A percentile compares a stretch with the other conserved stretches of the same genome.
Evolutionary conservation across 108 stramenopile genomes (phyloP).

Genomic region (Skeletonema menzelii): DNA sequence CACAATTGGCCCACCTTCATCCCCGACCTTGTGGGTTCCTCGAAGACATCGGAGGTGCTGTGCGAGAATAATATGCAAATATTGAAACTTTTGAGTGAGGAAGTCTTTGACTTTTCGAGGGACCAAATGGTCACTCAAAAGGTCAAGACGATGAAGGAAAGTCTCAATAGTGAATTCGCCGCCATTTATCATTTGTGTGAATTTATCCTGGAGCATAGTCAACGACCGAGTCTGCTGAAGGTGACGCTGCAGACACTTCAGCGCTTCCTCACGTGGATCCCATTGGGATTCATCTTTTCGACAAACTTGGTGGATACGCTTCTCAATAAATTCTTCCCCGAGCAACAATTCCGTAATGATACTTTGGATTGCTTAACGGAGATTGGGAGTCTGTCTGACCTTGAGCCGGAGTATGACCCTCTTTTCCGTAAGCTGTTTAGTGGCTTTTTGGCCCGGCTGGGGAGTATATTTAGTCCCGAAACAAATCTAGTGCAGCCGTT

Average conservation of each 20-base stretch:
- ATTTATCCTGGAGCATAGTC: slow-evolving; percentile 92
- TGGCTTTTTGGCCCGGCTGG: slow-evolving; percentile 76
- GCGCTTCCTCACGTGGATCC: slow-evolving; percentile 98
- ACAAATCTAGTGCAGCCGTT: slow-evolving; percentile 83
- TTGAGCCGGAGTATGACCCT: slow-evolving; percentile 92
- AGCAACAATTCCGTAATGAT: slow-evolving; percentile 88
- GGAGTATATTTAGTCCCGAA: slow-evolving; percentile 82
- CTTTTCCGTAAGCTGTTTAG: slow-evolving; percentile 84
- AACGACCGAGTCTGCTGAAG: slow-evolving; percentile 77
- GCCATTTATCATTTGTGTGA: slow-evolving; percentile 97
- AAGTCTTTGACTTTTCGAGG: slow-evolving; percentile 97
- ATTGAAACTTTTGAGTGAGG: slow-evolving; percentile 96
- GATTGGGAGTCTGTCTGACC: slow-evolving; percentile 89
- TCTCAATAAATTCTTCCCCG: slow-evolving; percentile 92
- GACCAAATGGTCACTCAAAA: slow-evolving; percentile 97
- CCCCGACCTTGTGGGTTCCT: slow-evolving; percentile 91
- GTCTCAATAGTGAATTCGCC: slow-evolving; percentile 93
- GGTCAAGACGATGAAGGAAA: slow-evolving; percentile 88
- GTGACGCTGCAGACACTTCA: slow-evolving; percentile 95
- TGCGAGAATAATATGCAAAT: slow-evolving; percentile 99
- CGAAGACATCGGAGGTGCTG: slow-evolving; percentile 88
- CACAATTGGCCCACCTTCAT: slow-evolving; percentile 99
- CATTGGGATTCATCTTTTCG: slow-evolving; percentile 97
- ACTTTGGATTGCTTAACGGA: slow-evolving; percentile 97
- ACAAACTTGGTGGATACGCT: slow-evolving; percentile 91